Conservation (phyloP, 2,329 filamentous ascomycete genomes). For the Trichoderma guizhouense region DNA sequence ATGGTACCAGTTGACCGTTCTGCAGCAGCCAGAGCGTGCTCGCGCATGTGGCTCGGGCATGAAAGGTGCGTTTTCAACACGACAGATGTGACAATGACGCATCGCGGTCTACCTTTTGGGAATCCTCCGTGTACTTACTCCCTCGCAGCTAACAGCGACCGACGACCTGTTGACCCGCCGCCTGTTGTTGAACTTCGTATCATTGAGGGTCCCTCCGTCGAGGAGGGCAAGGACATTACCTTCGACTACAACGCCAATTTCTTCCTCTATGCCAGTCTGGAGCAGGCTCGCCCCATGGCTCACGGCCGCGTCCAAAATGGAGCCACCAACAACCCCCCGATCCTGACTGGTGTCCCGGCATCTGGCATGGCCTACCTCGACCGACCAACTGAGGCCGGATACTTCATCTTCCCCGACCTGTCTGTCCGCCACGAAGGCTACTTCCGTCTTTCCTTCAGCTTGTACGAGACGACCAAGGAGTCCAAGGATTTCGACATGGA, state of each 20-base stretch:
- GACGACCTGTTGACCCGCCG: conserved; percentile 88
- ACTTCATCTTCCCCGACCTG: conserved; percentile 96
- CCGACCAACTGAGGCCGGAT: conserved; percentile 73
- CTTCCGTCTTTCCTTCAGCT: conserved; percentile 85
- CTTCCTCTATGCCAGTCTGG: conserved; percentile 91
- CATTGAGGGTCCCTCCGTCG: conserved; percentile 65
- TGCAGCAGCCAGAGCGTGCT: conserved; percentile 92
- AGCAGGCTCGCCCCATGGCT: conserved; percentile 78
- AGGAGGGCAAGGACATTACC: conserved; percentile 67
- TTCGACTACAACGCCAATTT: conserved; percentile 95
- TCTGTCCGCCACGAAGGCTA: conserved; percentile 93
- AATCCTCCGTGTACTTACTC: conserved; percentile 21
- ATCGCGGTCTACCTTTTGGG: background rate
- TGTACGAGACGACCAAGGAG: conserved; percentile 93
- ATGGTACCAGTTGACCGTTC: conserved; percentile 77
- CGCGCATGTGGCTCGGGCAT: conserved; percentile 92
- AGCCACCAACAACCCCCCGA: conserved; percentile 69
- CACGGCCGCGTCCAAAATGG: conserved; percentile 69
- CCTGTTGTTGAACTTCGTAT: conserved; percentile 91
- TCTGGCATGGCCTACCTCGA: conserved; percentile 96
- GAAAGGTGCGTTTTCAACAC: conserved; percentile 68
- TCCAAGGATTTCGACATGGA: conserved; percentile 69
- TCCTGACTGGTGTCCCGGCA: conserved; percentile 89
- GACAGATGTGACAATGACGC: background rate
- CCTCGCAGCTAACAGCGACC: conserved; percentile 53